Evolutionary conservation across 2,329 filamentous ascomycete species (phyloP).

Genomic region (Ophiosphaerella korrae): DNA sequence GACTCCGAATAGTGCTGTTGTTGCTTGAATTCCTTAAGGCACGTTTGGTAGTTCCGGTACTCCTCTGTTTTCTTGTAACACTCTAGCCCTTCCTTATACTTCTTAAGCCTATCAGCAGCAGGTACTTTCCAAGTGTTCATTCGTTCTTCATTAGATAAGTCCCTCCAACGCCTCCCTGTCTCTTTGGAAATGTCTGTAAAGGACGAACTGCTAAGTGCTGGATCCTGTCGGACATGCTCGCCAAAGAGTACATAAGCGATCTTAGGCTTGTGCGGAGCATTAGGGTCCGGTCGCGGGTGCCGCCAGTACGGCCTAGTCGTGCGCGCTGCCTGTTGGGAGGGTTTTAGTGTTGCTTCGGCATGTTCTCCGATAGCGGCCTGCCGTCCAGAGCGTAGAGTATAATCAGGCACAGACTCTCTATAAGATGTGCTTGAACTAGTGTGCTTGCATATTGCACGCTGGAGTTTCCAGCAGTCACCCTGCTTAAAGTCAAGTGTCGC

Average conservation of each 20-base stretch:
- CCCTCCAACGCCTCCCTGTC: constrained; percentile 7
- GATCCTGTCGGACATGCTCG: constrained; percentile 11
- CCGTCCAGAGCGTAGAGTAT: no score
- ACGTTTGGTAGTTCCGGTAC: constrained; percentile 4
- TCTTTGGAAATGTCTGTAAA: constrained; percentile 8
- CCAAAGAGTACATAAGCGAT: constrained; percentile 16
- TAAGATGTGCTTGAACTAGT: no score
- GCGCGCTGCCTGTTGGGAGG: constrained; percentile 4
- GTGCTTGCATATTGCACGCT: no score
- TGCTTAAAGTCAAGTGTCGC: no score
- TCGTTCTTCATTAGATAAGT: background rate
- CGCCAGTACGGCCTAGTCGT: constrained; percentile 12
- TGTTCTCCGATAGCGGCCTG: no score
- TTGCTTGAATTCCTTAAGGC: constrained; percentile 6
- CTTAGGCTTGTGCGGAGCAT: constrained; percentile 9
- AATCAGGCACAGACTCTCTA: no score
- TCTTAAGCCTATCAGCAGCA: background rate
- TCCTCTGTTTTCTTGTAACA: constrained; percentile 10
- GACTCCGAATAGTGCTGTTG: background rate
- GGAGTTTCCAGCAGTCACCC: no score
- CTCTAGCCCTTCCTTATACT: constrained; percentile 7
- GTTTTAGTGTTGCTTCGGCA: no score
- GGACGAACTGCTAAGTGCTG: constrained; percentile 7
- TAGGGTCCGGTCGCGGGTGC: constrained; percentile 11
- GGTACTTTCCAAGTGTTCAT: background rate